Evolutionary conservation across 306 rosid genomes (phyloP), one percentile per base, ranked within the genome.

Genomic region (Canavalia ensiformis): DNA sequence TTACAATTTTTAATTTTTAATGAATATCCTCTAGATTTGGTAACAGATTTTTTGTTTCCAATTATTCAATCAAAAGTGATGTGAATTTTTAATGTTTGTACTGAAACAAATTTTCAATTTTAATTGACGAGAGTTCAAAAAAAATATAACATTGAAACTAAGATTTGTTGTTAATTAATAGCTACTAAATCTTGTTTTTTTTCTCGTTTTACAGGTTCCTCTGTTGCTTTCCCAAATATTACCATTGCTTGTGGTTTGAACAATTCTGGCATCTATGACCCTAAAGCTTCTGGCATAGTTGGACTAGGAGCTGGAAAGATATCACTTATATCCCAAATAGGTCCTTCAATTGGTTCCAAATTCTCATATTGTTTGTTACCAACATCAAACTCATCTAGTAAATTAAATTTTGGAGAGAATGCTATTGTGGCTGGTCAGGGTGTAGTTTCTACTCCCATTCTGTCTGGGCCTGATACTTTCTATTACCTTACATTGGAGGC

Each of bases 321-420:
- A 8, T 67, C 72, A 8, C 54, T 67, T 8, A 25, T 44, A 8
- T 18, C 72, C 37, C 52, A 67, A 4, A 67, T 67, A 1, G 72
- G 72, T 8, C 8, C 54, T 25, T 44, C 52, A 67, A 25, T 67
- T 44, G 72, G 28, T 25, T 67, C 0, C 54, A 67, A 67, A 44
- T 67, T 67, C 33, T 67, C 72, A 4, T 67, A 67, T 28, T 67
- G 72, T 2, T 28, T 67, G 37, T 34, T 67, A 1, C 72, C 72
- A 0, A 18, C 42, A 25, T 25, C 54, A 52, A 44, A 44, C 3
- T 1, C 1, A 35, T 3, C 54, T 1, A 67, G 72, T 28, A 44
- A 67, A 8, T 4, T 67, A 25, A 67, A 42, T 44, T 67, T 67
- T 28, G 72, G 72, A 42, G 4, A 67, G 3, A 67, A 44, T 41